These are phyloP conservation scores for Penicillium argentinense DNA, from an alignment of 495 filamentous ascomycete genomes.

Conservation along the genomic window DNA sequence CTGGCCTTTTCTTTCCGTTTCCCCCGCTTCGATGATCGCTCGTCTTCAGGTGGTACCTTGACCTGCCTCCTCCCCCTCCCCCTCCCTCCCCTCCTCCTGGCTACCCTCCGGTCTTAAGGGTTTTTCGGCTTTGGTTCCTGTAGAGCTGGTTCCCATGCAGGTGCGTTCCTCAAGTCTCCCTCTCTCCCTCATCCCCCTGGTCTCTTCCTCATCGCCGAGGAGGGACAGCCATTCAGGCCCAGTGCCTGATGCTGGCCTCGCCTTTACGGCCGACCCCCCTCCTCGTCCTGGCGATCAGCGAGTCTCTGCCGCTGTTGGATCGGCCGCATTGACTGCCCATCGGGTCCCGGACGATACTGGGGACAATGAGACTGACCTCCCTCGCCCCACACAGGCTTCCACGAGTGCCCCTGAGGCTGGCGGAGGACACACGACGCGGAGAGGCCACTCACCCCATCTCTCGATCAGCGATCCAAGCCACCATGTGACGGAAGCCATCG, in stretches of 20 bases:
- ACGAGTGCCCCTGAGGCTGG: conserved; percentile 53
- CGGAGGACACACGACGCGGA: conserved; percentile 52
- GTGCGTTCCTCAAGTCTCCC: conserved; percentile 29
- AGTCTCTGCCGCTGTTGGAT: not conserved
- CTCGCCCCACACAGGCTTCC: conserved; percentile 43
- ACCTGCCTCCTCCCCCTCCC: conserved; percentile 23
- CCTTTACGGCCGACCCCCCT: not conserved
- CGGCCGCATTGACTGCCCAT: conserved; percentile 1
- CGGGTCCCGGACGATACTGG: not conserved
- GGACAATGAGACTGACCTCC: conserved; percentile 10
- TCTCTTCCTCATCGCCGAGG: no score
- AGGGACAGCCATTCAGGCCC: no score
- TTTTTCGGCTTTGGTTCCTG: conserved; percentile 31
- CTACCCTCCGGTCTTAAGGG: conserved; percentile 28
- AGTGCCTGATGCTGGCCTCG: no score
- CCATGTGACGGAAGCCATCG: conserved; percentile 97
- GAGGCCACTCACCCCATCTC: conserved; percentile 64
- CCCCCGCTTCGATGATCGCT: conserved; percentile 48
- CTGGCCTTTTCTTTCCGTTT: conserved; percentile 11
- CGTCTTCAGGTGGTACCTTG: conserved; percentile 41
- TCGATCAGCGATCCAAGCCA: conserved; percentile 82
- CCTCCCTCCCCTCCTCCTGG: conserved; percentile 16
- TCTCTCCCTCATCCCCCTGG: conserved; percentile 5
- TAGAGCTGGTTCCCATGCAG: conserved; percentile 45
- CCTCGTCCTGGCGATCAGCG: not conserved